Conservation (phyloP, 2,329 filamentous ascomycete genomes). For the Penicillium hordei region DNA sequence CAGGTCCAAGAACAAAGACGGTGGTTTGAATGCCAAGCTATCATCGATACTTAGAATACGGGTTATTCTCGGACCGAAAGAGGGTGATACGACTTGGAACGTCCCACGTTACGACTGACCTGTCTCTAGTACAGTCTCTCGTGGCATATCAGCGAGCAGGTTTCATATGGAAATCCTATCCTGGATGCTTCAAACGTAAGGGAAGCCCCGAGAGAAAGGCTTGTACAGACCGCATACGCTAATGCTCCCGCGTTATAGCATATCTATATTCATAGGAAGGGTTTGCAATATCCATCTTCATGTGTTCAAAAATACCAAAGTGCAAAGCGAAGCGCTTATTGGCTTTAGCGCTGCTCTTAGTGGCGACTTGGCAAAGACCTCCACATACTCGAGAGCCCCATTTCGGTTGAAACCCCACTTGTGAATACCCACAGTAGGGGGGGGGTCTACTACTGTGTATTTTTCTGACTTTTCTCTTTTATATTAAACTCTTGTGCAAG, state of each 20-base stretch:
- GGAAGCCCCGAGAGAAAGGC: too few relatives aligned
- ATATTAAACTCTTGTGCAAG: background rate
- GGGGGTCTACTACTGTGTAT: background rate
- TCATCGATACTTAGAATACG: background rate
- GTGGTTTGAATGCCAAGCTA: background rate
- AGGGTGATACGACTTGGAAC: background rate
- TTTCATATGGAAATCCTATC: too few relatives aligned
- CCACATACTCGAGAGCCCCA: constrained; percentile 24
- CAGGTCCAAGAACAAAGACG: background rate
- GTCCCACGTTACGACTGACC: background rate
- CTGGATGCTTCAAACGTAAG: background rate
- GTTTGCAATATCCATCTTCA: background rate
- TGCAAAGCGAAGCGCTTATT: background rate
- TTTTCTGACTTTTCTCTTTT: constrained; percentile 5
- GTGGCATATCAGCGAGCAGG: background rate
- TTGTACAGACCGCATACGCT: too few relatives aligned
- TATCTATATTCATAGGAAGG: background rate
- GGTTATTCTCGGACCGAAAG: background rate
- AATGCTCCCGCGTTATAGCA: background rate
- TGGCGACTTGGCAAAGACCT: constrained; percentile 23
- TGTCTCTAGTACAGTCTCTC: background rate
- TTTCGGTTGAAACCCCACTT: constrained; percentile 11
- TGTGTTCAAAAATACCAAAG: background rate
- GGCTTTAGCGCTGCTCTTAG: background rate
- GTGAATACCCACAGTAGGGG: background rate